Conservation (phyloP, 306 rosid genomes). For the Cucurbita maxima region DNA sequence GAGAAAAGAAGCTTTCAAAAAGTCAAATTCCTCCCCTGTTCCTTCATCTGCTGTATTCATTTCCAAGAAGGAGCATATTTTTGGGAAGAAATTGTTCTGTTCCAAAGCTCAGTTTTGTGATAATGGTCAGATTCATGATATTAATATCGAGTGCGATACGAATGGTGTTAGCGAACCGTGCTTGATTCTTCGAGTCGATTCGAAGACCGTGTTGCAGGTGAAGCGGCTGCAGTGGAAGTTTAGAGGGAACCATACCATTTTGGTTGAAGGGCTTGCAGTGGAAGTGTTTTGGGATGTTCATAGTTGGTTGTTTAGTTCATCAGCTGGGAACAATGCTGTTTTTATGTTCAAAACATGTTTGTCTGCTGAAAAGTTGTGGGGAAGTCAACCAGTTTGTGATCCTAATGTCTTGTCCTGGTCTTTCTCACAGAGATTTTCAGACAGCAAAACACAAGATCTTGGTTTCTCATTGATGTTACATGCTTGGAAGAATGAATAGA, state of each 20-base stretch:
- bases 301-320: constrained; percentile 74
- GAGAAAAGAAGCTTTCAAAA: constrained; percentile 83
- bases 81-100: constrained; percentile 55
- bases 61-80: constrained; percentile 75
- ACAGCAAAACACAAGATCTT: constrained; percentile 41
- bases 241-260: constrained; percentile 74
- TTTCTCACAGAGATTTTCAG: constrained; percentile 77
- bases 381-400: constrained; percentile 41
- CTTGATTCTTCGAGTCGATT: constrained; percentile 58
- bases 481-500: constrained; percentile 83
- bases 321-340: constrained; percentile 55
- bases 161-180: constrained; percentile 40
- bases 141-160: constrained; percentile 79
- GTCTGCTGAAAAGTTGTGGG: constrained; percentile 55
- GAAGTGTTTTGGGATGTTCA: constrained; percentile 96
- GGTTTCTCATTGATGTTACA: constrained; percentile 70
- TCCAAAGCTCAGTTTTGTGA: constrained; percentile 68
- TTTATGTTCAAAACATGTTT: constrained; percentile 80
- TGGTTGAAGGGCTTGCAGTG: constrained; percentile 69
- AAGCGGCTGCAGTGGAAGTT: constrained; percentile 82
- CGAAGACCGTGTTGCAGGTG: constrained; percentile 78
- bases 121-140: constrained; percentile 70
- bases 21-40: constrained; percentile 42
- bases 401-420: constrained; percentile 60
- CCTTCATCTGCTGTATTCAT: constrained; percentile 46